These are phyloP conservation scores for Lactarius sanguifluus DNA, from an alignment of 768 basidiomycete genomes.

Conservation along the genomic window DNA sequence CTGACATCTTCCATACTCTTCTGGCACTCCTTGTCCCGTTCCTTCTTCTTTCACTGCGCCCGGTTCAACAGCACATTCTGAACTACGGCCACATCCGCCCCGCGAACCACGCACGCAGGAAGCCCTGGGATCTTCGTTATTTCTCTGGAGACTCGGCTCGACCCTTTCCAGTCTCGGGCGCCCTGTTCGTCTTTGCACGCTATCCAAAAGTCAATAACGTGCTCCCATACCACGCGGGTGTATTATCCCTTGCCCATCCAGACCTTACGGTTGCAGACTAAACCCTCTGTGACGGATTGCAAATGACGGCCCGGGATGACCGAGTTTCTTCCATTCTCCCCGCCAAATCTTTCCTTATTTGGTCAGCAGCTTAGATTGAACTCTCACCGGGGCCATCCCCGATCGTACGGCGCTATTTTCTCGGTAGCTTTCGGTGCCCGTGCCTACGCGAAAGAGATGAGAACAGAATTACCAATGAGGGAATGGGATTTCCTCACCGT, in stretches of 20 bases:
- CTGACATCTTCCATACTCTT: conserved; percentile 24
- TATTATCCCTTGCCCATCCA: background rate
- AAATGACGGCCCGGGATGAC: conserved; percentile 10
- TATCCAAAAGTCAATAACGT: background rate
- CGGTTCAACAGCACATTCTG: conserved; percentile 11
- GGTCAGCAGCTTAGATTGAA: conserved; percentile 21
- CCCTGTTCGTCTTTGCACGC: background rate
- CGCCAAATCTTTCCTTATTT: conserved; percentile 22
- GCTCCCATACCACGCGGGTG: background rate
- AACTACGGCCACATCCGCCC: conserved; percentile 22
- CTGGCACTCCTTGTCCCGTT: conserved; percentile 6
- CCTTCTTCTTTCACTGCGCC: conserved; percentile 11
- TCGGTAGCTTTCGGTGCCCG: conserved; percentile 1
- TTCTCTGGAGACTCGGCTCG: background rate
- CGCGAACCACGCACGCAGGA: conserved; percentile 24
- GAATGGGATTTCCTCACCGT: background rate
- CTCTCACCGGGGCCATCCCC: background rate
- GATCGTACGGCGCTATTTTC: conserved; percentile 12
- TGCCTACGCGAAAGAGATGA: conserved; percentile 1
- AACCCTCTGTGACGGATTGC: background rate
- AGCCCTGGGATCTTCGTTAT: conserved; percentile 23
- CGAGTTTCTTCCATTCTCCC: conserved; percentile 19
- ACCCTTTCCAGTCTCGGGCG: background rate
- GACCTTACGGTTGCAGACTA: background rate
- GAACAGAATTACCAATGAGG: conserved; percentile 8